Evolutionary conservation across 1,139 yeast species (phyloP), one percentile per base, ranked within the genome.

Genomic region (Kodamaea sp.): DNA sequence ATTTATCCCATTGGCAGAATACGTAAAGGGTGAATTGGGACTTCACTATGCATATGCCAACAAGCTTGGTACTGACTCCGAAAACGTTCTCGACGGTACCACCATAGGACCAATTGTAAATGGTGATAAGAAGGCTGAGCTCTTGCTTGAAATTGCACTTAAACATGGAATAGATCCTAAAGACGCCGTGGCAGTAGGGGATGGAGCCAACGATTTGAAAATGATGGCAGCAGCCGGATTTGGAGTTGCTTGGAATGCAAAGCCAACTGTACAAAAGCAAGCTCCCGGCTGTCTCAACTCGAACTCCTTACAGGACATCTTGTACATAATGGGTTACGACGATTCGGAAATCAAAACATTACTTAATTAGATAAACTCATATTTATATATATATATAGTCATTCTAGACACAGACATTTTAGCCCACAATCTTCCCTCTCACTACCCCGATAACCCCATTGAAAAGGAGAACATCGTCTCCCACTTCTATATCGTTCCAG

Each of bases 221-320:
- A 95, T 95, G 90, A 92, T 94, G 97, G 76, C 70, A 3, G 78
- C 65, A 13, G 97, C 96, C 2, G 97, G 98, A 0, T 86, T 80
- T 57, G 98, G 98, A 13, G 73, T 94, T 39, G 98, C 98, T 0
- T 94, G 96, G 94, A 85, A 89, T 56, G 98, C 98, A 12, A 94
- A 94, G 58, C 97, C 97, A 21, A 79, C 73, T 43, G 98, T 94
- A 4, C 97, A 88, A 57, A 51, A 61, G 38, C 63, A 66, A 47
- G 98, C 98, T 0, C 97, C 97, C 8, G 71, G 87, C 28, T 73
- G 86, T 44, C 70, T 94, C 48, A 92, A 92, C 57, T 72, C 90
- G 0, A 67, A 73, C 18, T 70, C 83, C 4, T 71, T 92, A 53
- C 67, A 67, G 39, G 96, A 89, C 55, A 74, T 85, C 5, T 69